A percentile compares a stretch with the other conserved stretches of the same genome.
phyloP scores from a whole-genome alignment of 441 rosid species.

The Melastoma candidum region DNA sequence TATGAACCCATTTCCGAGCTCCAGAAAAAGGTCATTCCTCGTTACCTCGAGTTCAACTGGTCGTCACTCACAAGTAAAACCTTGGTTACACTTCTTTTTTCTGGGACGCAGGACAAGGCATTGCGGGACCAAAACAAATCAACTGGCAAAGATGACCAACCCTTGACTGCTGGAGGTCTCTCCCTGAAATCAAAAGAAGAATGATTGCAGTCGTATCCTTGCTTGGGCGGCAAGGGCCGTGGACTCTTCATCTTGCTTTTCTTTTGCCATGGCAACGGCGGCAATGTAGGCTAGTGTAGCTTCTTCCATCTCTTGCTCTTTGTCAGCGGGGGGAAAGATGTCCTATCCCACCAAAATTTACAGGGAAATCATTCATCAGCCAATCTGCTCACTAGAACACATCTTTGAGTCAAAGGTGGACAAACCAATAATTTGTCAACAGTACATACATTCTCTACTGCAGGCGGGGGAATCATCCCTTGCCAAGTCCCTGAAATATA shows the following conservation, averaged over 20 bases:
- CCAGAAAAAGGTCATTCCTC: constrained; percentile 51
- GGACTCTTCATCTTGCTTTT: constrained; percentile 71
- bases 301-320: constrained; percentile 57
- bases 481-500: constrained; percentile 47
- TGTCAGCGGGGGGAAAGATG: constrained; percentile 30
- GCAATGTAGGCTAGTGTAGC: constrained; percentile 59
- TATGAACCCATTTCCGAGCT: constrained; percentile 66
- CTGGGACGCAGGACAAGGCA: constrained; percentile 46
- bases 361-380: background rate
- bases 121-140: constrained; percentile 68
- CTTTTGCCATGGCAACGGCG: constrained; percentile 54
- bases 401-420: background rate
- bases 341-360: constrained; percentile 30
- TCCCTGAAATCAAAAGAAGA: constrained; percentile 32
- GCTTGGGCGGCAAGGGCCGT: constrained; percentile 60
- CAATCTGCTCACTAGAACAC: background rate
- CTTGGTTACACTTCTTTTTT: background rate
- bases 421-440: constrained; percentile 3
- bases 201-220: constrained; percentile 52
- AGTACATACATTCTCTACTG: constrained; percentile 47
- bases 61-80: background rate
- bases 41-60: background rate
- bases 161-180: constrained; percentile 9
- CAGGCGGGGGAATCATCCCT: constrained; percentile 25
- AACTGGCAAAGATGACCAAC: constrained; percentile 45